phyloP scores from a whole-genome alignment of 2,329 filamentous ascomycete species.

The Madurella mycetomatis region DNA sequence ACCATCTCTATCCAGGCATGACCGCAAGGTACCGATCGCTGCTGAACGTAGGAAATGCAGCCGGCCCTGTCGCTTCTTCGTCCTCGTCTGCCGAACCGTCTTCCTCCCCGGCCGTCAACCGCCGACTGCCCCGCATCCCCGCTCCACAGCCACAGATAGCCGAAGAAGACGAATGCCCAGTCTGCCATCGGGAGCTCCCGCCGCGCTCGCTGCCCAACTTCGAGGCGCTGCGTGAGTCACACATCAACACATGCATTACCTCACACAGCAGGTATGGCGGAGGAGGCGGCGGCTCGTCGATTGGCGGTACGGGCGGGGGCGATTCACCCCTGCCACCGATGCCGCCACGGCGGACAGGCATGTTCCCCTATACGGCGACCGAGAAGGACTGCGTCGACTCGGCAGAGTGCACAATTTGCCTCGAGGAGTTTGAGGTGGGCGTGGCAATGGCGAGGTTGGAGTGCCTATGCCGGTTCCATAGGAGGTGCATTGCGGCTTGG shows the following conservation, averaged over 20 bases:
- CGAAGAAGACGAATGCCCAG: conserved; percentile 76
- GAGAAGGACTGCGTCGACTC: conserved; percentile 66
- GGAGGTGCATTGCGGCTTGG: conserved; percentile 58
- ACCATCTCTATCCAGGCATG: conserved; percentile 15
- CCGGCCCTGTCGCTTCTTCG: conserved; percentile 31
- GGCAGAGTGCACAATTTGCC: conserved; percentile 63
- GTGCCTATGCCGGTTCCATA: conserved; percentile 62
- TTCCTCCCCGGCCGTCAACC: conserved; percentile 8
- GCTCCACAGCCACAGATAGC: conserved; percentile 47
- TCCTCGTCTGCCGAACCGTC: conserved; percentile 27
- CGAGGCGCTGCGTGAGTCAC: conserved; percentile 51
- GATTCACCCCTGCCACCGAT: conserved; percentile 28
- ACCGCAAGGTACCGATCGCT: conserved; percentile 28
- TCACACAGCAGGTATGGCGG: conserved; percentile 49
- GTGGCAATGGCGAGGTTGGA: conserved; percentile 61
- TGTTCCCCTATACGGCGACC: conserved; percentile 61
- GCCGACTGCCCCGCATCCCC: conserved; percentile 34
- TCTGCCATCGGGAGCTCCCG: conserved; percentile 69
- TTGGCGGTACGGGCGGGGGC: conserved; percentile 11
- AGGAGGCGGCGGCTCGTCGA: conserved; percentile 26
- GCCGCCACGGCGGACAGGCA: conserved; percentile 49
- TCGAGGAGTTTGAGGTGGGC: conserved; percentile 61
- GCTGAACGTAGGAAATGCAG: conserved; percentile 29
- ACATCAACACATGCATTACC: conserved; percentile 56
- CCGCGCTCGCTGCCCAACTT: conserved; percentile 49